These are phyloP conservation scores for Psilocybe cubensis DNA, from an alignment of 768 basidiomycete genomes.

Conservation along the genomic window DNA sequence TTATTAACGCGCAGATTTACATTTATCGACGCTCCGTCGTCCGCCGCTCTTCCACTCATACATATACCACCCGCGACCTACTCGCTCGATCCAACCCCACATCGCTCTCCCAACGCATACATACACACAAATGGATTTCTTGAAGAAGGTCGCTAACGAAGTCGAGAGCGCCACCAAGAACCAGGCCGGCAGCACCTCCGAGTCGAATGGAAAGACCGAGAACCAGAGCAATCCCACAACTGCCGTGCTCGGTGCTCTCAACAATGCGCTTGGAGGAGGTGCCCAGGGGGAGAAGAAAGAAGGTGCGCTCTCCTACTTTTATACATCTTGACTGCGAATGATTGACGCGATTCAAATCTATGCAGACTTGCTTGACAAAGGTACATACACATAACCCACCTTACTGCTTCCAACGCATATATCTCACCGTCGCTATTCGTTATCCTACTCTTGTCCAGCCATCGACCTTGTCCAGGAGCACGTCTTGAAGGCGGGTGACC, in stretches of 20 bases:
- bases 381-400: not conserved
- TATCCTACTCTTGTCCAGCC: conserved; percentile 4
- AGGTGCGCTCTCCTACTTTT: too few species aligned
- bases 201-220: not conserved
- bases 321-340: too few species aligned
- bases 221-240: too few species aligned
- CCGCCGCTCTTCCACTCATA: too few species aligned
- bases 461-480: conserved; percentile 21
- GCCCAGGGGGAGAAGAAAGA: not conserved
- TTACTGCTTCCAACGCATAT: not conserved
- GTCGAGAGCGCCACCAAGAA: too few species aligned
- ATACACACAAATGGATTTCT: conserved; percentile 13
- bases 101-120: not conserved
- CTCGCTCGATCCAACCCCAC: too few species aligned
- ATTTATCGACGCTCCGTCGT: too few species aligned
- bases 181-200: not conserved
- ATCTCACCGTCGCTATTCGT: not conserved
- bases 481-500: conserved; percentile 27
- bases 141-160: conserved; percentile 11
- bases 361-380: not conserved
- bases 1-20: too few species aligned
- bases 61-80: too few species aligned
- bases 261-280: not conserved
- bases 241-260: not conserved
- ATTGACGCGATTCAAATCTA: too few species aligned